A percentile compares a stretch with the other conserved stretches of the same genome.
These are phyloP conservation scores for Flaveria robusta DNA, from an alignment of 129 eudicot species.

Conservation along the genomic window DNA sequence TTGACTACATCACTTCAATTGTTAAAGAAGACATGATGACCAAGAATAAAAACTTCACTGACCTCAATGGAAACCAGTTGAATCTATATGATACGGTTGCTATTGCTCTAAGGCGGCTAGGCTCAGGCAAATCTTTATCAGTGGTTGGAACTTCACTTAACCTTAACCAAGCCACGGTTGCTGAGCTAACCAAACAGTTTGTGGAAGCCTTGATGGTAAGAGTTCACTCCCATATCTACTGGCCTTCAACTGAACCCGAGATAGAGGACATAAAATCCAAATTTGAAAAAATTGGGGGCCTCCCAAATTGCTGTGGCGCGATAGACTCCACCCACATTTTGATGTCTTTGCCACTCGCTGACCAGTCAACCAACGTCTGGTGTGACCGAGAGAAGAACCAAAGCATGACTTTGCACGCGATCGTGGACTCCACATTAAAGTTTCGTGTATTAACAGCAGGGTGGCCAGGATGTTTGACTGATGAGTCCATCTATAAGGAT, in stretches of 20 bases:
- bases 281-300: conserved; percentile 55
- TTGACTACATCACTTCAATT: conserved; percentile 57
- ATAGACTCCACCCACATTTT: conserved; percentile 57
- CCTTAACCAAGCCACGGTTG: conserved; percentile 55
- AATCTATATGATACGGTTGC: conserved; percentile 60
- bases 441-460: conserved; percentile 55
- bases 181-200: conserved; percentile 60
- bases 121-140: conserved; percentile 61
- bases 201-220: conserved; percentile 54
- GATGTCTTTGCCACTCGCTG: conserved; percentile 41
- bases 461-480: conserved; percentile 61
- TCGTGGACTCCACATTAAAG: conserved; percentile 60
- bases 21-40: conserved; percentile 54
- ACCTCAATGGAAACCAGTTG: conserved; percentile 46
- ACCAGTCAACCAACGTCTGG: conserved; percentile 47
- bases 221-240: conserved; percentile 48
- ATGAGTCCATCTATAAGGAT: conserved; percentile 38
- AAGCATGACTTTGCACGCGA: conserved; percentile 54
- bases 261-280: conserved; percentile 44
- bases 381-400: conserved; percentile 44
- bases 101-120: conserved; percentile 57
- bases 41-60: conserved; percentile 35
- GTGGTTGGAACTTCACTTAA: conserved; percentile 47
- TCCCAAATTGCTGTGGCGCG: conserved; percentile 79
- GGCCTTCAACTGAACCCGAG: conserved; percentile 56